Conservation (phyloP, 2,329 filamentous ascomycete genomes). For the Apiospora hydei region DNA sequence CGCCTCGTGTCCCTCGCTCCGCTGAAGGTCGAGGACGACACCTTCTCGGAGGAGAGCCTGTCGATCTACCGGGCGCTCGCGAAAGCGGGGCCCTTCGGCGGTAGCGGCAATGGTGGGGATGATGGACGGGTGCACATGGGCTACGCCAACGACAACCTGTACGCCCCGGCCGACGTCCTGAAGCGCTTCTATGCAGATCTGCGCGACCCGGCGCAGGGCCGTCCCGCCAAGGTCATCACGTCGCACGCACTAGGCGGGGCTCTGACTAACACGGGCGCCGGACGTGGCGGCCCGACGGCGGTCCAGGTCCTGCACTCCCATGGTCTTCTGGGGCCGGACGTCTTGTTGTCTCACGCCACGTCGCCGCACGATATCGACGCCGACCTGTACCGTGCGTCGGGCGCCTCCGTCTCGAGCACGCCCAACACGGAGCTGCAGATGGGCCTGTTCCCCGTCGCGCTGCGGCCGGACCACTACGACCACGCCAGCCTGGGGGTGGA, state of each 20-base stretch:
- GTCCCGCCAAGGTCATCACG: conserved; percentile 49
- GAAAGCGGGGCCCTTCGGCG: conserved; percentile 35
- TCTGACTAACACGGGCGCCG: conserved; percentile 14
- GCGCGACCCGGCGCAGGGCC: conserved; percentile 36
- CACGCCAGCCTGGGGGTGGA: conserved; percentile 44
- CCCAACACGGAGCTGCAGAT: conserved; percentile 60
- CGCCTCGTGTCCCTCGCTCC: conserved; percentile 42
- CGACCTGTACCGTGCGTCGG: conserved; percentile 42
- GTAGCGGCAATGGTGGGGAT: conserved; percentile 25
- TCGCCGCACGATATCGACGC: conserved; percentile 44
- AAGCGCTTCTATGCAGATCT: conserved; percentile 46
- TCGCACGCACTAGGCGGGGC: conserved; percentile 43
- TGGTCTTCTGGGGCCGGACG: conserved; percentile 49
- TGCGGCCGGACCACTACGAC: conserved; percentile 39
- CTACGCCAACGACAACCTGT: conserved; percentile 52
- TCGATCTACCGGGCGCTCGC: conserved; percentile 45
- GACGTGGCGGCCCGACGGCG: conserved; percentile 28
- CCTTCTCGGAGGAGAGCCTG: conserved; percentile 47
- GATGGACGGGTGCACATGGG: conserved; percentile 49
- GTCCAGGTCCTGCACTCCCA: conserved; percentile 41
- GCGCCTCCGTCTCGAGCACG: conserved; percentile 50
- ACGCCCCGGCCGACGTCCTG: conserved; percentile 46
- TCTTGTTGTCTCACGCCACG: conserved; percentile 51
- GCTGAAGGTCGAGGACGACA: conserved; percentile 35
- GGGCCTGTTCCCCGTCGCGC: conserved; percentile 47